phyloP scores from a whole-genome alignment of 2,329 filamentous ascomycete species.

The Xylariaceae sp. region DNA sequence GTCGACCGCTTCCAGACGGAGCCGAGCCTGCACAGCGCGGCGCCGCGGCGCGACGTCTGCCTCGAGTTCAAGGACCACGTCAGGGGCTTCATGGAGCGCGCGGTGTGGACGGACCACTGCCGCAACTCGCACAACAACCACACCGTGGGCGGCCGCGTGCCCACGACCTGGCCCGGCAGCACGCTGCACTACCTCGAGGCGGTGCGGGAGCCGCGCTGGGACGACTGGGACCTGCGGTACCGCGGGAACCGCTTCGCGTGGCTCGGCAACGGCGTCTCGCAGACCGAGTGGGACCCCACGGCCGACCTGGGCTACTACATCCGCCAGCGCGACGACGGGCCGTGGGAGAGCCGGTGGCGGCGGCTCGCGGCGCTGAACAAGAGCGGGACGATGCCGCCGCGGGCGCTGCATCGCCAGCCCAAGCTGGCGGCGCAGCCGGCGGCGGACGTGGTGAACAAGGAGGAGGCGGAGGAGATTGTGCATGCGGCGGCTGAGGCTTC shows the following conservation, averaged over 20 bases:
- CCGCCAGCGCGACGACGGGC: constrained; percentile 1
- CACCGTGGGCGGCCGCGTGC: constrained; percentile 37
- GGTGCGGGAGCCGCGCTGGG: constrained; percentile 38
- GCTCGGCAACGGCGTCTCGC: constrained; percentile 40
- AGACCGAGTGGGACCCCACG: constrained; percentile 34
- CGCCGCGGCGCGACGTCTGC: constrained; percentile 41
- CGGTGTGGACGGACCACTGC: constrained; percentile 42
- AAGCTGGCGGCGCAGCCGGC: too few species aligned
- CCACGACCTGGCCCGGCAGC: constrained; percentile 40
- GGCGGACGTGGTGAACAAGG: too few species aligned
- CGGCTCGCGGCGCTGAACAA: too few species aligned
- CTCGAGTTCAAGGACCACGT: constrained; percentile 46
- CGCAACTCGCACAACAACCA: constrained; percentile 46
- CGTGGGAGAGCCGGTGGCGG: too few species aligned
- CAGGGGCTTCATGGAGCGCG: constrained; percentile 39
- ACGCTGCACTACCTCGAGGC: constrained; percentile 48
- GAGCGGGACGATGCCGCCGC: too few species aligned
- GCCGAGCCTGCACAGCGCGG: constrained; percentile 36
- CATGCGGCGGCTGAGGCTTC: too few species aligned
- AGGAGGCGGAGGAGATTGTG: too few species aligned
- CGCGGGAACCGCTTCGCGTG: constrained; percentile 34
- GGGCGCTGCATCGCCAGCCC: too few species aligned
- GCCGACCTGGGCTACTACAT: constrained; percentile 31
- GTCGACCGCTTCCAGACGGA: constrained; percentile 46
- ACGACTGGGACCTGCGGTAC: constrained; percentile 42